Evolutionary conservation across 2,329 filamentous ascomycete genomes (phyloP).

Genomic region (Mycosphaerella sp.): DNA sequence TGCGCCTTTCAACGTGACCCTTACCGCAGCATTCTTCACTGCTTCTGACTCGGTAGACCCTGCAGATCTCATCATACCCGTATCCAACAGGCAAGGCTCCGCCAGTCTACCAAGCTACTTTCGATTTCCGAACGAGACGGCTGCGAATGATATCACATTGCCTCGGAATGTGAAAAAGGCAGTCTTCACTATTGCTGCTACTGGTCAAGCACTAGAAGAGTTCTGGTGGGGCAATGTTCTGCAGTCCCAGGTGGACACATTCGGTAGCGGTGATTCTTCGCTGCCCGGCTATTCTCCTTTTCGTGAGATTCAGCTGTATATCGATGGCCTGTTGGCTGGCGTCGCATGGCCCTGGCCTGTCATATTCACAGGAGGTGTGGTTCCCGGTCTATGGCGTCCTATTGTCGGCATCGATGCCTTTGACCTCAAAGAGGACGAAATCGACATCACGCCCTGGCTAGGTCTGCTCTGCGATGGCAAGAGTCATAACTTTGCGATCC

Average conservation of each 20-base stretch:
- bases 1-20: conserved; percentile 64
- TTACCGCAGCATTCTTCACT: conserved; percentile 67
- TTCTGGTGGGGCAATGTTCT: conserved; percentile 63
- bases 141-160: conserved; percentile 55
- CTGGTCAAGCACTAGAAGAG: conserved; percentile 69
- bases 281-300: conserved; percentile 67
- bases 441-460: conserved; percentile 74
- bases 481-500: conserved; percentile 61
- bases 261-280: conserved; percentile 46
- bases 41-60: conserved; percentile 36
- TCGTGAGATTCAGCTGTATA: conserved; percentile 68
- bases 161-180: conserved; percentile 63
- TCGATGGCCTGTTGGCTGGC: conserved; percentile 67
- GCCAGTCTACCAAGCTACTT: conserved; percentile 59
- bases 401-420: conserved; percentile 74
- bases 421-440: conserved; percentile 71
- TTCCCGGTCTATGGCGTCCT: conserved; percentile 69
- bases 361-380: conserved; percentile 75
- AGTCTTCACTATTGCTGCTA: conserved; percentile 69
- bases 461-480: conserved; percentile 60
- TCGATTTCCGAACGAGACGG: conserved; percentile 56
- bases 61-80: conserved; percentile 63
- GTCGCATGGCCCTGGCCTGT: conserved; percentile 76
- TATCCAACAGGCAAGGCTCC: conserved; percentile 50
- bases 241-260: conserved; percentile 54